Conservation (phyloP, 352 stramenopile genomes). For the Globisporangium cystogenes region DNA sequence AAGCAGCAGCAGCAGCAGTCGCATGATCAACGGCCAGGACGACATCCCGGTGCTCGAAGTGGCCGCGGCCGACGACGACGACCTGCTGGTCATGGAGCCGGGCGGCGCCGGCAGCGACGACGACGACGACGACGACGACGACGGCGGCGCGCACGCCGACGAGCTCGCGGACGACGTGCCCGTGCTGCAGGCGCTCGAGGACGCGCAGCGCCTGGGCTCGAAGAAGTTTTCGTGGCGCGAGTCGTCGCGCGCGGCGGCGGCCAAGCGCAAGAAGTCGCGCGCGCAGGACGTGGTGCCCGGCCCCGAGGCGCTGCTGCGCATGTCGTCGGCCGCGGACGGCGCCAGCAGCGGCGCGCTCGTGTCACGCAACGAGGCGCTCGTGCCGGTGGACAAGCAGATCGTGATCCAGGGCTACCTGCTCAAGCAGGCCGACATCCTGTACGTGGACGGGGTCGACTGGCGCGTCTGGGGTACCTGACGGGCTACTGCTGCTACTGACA, state of each 20-base stretch:
- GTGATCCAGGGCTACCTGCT: conserved; percentile 47
- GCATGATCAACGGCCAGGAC: conserved; percentile 19
- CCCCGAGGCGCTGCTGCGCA: conserved; percentile 40
- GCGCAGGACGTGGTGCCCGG: conserved; percentile 24
- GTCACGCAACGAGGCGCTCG: conserved; percentile 26
- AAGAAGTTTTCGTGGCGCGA: conserved; percentile 53
- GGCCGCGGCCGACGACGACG: conserved; percentile 19
- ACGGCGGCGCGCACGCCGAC: conserved; percentile 26
- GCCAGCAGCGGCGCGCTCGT: conserved; percentile 30
- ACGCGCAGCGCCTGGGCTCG: conserved; percentile 27
- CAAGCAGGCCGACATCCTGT: conserved; percentile 62
- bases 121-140: conserved; percentile 19
- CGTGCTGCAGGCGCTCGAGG: conserved; percentile 62
- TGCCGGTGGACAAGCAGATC: conserved; percentile 39
- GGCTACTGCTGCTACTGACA: too few species aligned
- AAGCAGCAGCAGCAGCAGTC: neutral
- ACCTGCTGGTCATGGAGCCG: neutral
- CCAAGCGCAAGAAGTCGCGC: conserved; percentile 8
- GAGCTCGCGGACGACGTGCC: conserved; percentile 48
- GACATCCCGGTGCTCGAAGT: conserved; percentile 72
- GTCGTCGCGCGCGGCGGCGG: conserved; percentile 22
- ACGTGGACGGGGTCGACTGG: too few species aligned
- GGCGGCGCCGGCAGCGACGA: conserved; percentile 8
- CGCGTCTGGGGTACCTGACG: too few species aligned
- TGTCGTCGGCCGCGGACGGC: conserved; percentile 45